Evolutionary conservation across 495 filamentous ascomycete species (phyloP).

Genomic region (Neurospora intermedia): DNA sequence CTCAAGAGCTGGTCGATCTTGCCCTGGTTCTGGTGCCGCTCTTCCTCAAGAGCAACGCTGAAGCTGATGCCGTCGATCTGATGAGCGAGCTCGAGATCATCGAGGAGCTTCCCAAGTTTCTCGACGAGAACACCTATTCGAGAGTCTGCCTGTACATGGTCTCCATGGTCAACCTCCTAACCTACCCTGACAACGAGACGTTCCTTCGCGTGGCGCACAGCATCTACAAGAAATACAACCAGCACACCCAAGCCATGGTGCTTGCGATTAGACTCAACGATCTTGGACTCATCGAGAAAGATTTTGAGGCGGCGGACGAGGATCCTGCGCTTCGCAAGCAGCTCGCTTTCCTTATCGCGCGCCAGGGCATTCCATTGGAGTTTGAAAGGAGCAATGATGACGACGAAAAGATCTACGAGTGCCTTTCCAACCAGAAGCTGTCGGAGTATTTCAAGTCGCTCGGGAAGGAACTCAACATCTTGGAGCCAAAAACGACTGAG

Average conservation of each 20-base stretch:
- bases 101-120: conserved; percentile 73
- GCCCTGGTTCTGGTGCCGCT: conserved; percentile 79
- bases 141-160: conserved; percentile 97
- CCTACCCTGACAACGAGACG: conserved; percentile 90
- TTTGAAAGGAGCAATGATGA: conserved; percentile 29
- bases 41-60: conserved; percentile 93
- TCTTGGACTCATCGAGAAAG: conserved; percentile 61
- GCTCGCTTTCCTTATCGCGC: conserved; percentile 84
- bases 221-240: conserved; percentile 86
- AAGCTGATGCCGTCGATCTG: conserved; percentile 94
- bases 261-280: conserved; percentile 92
- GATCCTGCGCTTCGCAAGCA: conserved; percentile 84
- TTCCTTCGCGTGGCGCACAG: conserved; percentile 84
- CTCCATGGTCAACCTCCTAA: conserved; percentile 95
- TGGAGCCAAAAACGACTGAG: conserved; percentile 93
- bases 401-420: conserved; percentile 68
- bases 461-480: conserved; percentile 90
- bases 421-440: conserved; percentile 75
- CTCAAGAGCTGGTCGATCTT: conserved; percentile 70
- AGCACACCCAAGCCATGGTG: conserved; percentile 84
- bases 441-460: conserved; percentile 88
- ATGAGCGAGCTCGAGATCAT: conserved; percentile 96
- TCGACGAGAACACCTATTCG: conserved; percentile 89
- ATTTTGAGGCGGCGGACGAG: conserved; percentile 59
- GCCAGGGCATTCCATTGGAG: conserved; percentile 82